phyloP scores from a whole-genome alignment of 257 asterid species.

The Solanum pimpinellifolium region DNA sequence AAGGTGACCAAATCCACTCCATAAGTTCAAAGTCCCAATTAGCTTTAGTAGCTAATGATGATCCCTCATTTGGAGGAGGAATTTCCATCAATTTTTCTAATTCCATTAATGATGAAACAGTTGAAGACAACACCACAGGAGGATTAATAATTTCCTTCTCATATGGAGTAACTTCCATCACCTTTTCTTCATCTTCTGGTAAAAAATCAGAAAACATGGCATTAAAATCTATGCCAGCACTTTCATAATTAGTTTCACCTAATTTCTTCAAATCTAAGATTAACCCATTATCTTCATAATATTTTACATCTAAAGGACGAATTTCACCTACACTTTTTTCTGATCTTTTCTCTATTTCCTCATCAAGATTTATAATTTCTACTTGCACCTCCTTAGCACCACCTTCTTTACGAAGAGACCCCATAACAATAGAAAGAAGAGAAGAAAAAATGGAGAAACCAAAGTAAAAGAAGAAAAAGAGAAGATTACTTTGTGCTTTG shows the following conservation, averaged over 20 bases:
- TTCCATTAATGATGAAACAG: not conserved
- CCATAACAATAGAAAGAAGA: not conserved
- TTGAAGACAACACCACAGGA: not conserved
- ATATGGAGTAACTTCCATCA: not conserved
- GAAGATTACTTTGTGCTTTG: not conserved
- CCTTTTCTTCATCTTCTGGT: not conserved
- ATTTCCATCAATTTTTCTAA: not conserved
- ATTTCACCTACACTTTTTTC: not conserved
- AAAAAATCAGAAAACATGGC: not conserved
- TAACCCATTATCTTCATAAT: not conserved
- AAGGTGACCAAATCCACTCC: not conserved
- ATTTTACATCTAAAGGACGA: not conserved
- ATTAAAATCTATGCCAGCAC: not conserved
- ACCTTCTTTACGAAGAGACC: not conserved
- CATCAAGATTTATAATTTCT: not conserved
- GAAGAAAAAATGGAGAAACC: not conserved
- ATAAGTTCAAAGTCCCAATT: not conserved
- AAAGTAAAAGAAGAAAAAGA: not conserved
- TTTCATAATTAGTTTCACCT: not conserved
- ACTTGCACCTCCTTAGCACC: not conserved
- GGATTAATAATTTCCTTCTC: not conserved
- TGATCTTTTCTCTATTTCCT: not conserved
- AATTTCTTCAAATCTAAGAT: not conserved
- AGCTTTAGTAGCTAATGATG: not conserved
- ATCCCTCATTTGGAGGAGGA: not conserved